Evolutionary conservation across 2,329 filamentous ascomycete genomes (phyloP).

Genomic region (Akanthomyces dipterigenus): DNA sequence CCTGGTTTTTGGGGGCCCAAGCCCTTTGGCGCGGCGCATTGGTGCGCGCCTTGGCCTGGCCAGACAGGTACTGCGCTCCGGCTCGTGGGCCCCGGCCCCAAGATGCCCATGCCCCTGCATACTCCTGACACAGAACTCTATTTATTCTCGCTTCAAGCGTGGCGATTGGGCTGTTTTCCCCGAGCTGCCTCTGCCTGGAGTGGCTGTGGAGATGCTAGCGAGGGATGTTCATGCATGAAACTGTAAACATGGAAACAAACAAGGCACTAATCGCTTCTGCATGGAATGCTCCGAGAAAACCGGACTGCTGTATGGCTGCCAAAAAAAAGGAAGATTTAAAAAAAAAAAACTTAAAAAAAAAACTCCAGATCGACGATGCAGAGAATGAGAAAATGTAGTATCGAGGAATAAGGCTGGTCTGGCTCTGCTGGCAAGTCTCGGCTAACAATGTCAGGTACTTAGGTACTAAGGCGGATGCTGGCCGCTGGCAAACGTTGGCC

Average conservation of each 20-base stretch:
- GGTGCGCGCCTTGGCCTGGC: neutral
- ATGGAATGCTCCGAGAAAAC: neutral
- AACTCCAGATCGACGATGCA: neutral
- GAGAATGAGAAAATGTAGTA: neutral
- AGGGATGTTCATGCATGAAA: neutral
- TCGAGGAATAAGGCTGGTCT: neutral
- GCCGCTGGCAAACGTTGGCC: no score
- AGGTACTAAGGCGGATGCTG: neutral
- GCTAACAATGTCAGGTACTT: no score
- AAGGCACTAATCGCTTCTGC: neutral
- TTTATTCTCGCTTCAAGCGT: neutral
- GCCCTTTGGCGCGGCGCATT: neutral
- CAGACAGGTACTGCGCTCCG: neutral
- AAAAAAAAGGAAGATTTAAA: no score
- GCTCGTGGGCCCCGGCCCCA: neutral
- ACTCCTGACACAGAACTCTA: conserved; percentile 6
- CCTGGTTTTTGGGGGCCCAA: conserved; percentile 15
- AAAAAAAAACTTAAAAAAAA: no score
- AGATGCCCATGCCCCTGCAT: neutral
- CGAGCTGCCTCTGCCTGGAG: neutral
- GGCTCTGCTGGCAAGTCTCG: neutral
- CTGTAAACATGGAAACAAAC: neutral
- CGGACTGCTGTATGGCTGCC: neutral
- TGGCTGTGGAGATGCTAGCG: neutral
- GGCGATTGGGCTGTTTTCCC: neutral